phyloP scores from a whole-genome alignment of 805 yeast species.

The Lachancea kluyveri region DNA sequence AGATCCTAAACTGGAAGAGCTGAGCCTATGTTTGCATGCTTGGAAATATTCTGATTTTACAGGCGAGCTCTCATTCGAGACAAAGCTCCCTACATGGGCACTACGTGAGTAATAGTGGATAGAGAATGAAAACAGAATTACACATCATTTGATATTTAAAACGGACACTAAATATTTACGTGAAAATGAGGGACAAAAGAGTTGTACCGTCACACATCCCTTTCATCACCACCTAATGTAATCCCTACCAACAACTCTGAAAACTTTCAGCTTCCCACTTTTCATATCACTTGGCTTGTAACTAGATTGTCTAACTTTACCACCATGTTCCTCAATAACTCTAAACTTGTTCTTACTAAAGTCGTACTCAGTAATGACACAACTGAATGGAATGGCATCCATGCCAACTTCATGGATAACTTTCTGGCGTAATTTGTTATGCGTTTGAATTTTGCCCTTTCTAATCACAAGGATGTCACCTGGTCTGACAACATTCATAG shows the following conservation, averaged over 20 bases:
- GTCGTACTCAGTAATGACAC: slow-evolving; percentile 70
- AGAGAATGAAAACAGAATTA: no score
- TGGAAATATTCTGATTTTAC: slow-evolving; percentile 32
- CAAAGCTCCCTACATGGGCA: slow-evolving; percentile 45
- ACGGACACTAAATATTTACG: no score
- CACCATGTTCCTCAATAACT: slow-evolving; percentile 54
- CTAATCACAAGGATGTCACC: slow-evolving; percentile 82
- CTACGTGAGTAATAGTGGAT: no score
- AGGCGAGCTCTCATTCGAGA: slow-evolving; percentile 33
- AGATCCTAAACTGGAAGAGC: slow-evolving; percentile 21
- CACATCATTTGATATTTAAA: no score
- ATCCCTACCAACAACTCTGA: slow-evolving; percentile 68
- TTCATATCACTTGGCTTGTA: slow-evolving; percentile 68
- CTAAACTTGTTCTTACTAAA: slow-evolving; percentile 60
- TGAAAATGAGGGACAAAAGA: no score
- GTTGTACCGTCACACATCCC: no score
- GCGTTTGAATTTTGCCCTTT: slow-evolving; percentile 67
- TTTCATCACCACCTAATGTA: slow-evolving; percentile 70
- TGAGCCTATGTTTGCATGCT: slow-evolving; percentile 30
- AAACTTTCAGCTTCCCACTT: slow-evolving; percentile 73
- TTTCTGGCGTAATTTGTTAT: slow-evolving; percentile 51
- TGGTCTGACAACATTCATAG: slow-evolving; percentile 58
- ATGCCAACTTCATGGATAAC: slow-evolving; percentile 53
- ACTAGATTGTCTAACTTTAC: slow-evolving; percentile 51
- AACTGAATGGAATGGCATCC: slow-evolving; percentile 43